Percentiles rank a stretch among this genome's conserved stretches.
Conservation (phyloP, 371 early-diverging fungal species). For the Syncephalastrum contaminatum region DNA sequence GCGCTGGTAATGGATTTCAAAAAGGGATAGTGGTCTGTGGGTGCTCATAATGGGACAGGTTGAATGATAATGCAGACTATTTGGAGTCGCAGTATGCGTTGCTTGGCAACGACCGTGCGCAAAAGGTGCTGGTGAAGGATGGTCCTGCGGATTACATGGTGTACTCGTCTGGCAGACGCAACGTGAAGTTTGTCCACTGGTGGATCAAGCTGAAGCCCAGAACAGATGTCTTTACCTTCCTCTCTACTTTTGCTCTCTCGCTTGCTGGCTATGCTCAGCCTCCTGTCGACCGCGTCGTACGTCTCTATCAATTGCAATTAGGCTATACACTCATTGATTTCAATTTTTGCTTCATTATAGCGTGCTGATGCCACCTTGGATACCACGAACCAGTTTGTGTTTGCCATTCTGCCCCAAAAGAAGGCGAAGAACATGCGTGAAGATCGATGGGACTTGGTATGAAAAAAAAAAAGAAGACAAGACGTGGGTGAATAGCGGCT, state of each 20-base stretch:
- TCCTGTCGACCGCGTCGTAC: constrained; percentile 35
- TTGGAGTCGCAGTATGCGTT: constrained; percentile 59
- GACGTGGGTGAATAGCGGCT: background rate
- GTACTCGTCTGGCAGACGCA: constrained; percentile 70
- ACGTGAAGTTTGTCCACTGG: constrained; percentile 71
- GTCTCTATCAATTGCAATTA: background rate
- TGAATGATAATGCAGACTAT: constrained; percentile 21
- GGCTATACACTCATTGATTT: background rate
- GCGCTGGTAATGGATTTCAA: constrained; percentile 27
- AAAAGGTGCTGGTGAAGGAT: constrained; percentile 59
- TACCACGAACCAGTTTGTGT: constrained; percentile 55
- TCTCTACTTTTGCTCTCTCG: constrained; percentile 24
- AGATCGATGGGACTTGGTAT: constrained; percentile 68
- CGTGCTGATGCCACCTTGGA: constrained; percentile 36
- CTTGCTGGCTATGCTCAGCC: constrained; percentile 21
- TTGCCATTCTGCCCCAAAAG: constrained; percentile 62
- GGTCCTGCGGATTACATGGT: constrained; percentile 71
- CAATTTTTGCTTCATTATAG: constrained; percentile 4
- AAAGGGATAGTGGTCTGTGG: background rate
- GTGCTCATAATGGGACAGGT: background rate
- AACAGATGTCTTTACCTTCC: constrained; percentile 35
- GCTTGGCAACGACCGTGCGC: constrained; percentile 57
- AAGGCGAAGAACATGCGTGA: constrained; percentile 50
- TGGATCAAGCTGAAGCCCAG: constrained; percentile 57
- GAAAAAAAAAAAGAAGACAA: background rate